Conservation (phyloP, 805 yeast species). For the Tetrapisispora phaffii region DNA sequence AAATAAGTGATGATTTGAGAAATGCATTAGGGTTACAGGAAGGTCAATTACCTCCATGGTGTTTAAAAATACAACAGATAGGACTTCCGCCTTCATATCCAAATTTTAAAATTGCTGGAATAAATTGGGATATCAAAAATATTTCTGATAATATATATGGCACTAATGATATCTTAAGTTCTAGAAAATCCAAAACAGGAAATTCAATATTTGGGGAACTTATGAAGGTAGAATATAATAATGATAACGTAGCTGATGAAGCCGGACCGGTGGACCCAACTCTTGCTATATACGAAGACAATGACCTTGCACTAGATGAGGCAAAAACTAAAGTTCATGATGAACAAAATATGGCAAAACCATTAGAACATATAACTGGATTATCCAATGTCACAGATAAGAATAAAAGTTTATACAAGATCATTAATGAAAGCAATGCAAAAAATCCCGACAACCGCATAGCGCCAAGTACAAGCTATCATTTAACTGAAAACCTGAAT, state of each 20-base stretch:
- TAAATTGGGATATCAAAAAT: slow-evolving; percentile 34
- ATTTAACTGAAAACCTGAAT: not conserved
- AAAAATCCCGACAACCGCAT: not conserved
- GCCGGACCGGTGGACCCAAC: slow-evolving; percentile 6
- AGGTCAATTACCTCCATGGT: slow-evolving; percentile 69
- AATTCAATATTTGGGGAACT: slow-evolving; percentile 24
- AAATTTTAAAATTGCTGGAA: slow-evolving; percentile 47
- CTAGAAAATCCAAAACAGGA: slow-evolving; percentile 3
- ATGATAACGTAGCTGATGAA: slow-evolving; percentile 13
- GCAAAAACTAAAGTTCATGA: not conserved
- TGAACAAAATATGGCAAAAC: not conserved
- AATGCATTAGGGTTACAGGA: slow-evolving; percentile 60
- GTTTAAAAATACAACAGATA: slow-evolving; percentile 48
- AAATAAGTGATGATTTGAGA: slow-evolving; percentile 48
- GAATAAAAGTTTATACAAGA: slow-evolving; percentile 10
- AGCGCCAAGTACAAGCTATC: not conserved
- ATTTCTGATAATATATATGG: slow-evolving; percentile 31
- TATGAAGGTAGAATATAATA: slow-evolving; percentile 4
- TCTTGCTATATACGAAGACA: not conserved
- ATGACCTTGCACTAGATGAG: not conserved
- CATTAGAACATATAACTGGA: not conserved
- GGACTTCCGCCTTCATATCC: slow-evolving; percentile 86
- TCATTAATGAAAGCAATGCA: slow-evolving; percentile 10
- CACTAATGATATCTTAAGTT: slow-evolving; percentile 10
- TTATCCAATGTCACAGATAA: not conserved